phyloP scores from a whole-genome alignment of 305 asterid genomes.

The Solanum aculeatissimum region DNA sequence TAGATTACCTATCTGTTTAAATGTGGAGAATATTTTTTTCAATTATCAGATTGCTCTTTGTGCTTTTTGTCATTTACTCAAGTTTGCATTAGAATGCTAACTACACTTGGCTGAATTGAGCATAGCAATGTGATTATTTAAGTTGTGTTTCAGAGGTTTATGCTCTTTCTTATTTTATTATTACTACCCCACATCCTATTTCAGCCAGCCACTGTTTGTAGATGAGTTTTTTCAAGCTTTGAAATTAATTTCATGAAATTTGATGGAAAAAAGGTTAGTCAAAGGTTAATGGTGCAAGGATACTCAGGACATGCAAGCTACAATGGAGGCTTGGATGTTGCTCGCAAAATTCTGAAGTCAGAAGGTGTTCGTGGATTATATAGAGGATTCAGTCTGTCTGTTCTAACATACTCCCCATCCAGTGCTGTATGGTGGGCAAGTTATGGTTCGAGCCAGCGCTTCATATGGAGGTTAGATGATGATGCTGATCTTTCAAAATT shows the following conservation, averaged over 20 bases:
- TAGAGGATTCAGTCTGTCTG: slow-evolving; percentile 94
- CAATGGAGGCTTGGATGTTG: slow-evolving; percentile 93
- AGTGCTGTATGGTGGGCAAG: slow-evolving; percentile 99
- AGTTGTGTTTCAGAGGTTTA: neutral
- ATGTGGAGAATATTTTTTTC: neutral
- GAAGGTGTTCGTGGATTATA: slow-evolving; percentile 88
- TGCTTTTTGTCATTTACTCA: neutral
- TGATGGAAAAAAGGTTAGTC: slow-evolving; percentile 72
- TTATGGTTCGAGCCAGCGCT: slow-evolving; percentile 95
- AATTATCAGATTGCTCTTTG: neutral
- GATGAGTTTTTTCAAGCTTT: neutral
- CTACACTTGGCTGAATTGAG: neutral
- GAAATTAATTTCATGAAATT: slow-evolving; percentile 5
- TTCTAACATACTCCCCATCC: slow-evolving; percentile 85
- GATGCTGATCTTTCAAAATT: neutral
- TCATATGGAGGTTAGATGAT: slow-evolving; percentile 70
- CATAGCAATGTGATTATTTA: neutral
- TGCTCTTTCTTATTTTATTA: neutral
- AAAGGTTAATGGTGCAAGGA: slow-evolving; percentile 98
- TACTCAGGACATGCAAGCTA: slow-evolving; percentile 94
- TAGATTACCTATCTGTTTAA: neutral
- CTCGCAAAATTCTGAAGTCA: slow-evolving; percentile 62
- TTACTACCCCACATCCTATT: neutral
- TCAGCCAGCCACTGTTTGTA: neutral
- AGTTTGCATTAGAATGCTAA: neutral